Conservation (phyloP, 371 early-diverging fungal genomes). For the Syncephalis fuscata region DNA sequence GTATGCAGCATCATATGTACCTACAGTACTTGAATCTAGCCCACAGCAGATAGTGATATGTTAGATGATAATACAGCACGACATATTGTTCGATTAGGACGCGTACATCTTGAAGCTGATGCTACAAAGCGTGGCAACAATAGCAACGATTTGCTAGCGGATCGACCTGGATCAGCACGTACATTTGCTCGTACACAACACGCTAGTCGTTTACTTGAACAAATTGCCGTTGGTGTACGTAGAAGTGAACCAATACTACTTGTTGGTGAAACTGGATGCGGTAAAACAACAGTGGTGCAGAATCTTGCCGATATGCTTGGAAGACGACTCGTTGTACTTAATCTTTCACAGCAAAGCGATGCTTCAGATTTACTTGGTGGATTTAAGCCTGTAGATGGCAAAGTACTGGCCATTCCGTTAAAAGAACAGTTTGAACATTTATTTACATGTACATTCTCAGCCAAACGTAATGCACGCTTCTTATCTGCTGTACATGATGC, state of each 20-base stretch:
- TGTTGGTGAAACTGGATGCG: constrained; percentile 99
- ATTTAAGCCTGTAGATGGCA: constrained; percentile 90
- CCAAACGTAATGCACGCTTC: constrained; percentile 69
- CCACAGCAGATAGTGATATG: too few species aligned
- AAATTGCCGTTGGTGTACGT: constrained; percentile 64
- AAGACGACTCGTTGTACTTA: constrained; percentile 77
- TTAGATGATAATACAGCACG: too few species aligned
- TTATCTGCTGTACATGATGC: constrained; percentile 59
- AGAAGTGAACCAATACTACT: constrained; percentile 81
- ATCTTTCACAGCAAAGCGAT: constrained; percentile 97
- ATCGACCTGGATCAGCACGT: constrained; percentile 7
- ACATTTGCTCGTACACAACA: constrained; percentile 72
- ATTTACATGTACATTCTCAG: constrained; percentile 77
- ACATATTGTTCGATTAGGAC: constrained; percentile 6
- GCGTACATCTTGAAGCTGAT: not conserved
- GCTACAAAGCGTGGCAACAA: constrained; percentile 1
- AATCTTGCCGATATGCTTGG: constrained; percentile 69
- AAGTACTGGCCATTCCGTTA: constrained; percentile 58
- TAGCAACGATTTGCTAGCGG: constrained; percentile 14
- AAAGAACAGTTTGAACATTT: constrained; percentile 71
- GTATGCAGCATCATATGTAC: constrained; percentile 54
- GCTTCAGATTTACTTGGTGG: constrained; percentile 95
- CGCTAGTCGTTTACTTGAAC: constrained; percentile 62
- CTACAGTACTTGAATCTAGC: constrained; percentile 19
- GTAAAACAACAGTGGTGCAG: constrained; percentile 98